Evolutionary conservation across 2,329 filamentous ascomycete genomes (phyloP).

Genomic region (Aspergillus ochraceoroseus): DNA sequence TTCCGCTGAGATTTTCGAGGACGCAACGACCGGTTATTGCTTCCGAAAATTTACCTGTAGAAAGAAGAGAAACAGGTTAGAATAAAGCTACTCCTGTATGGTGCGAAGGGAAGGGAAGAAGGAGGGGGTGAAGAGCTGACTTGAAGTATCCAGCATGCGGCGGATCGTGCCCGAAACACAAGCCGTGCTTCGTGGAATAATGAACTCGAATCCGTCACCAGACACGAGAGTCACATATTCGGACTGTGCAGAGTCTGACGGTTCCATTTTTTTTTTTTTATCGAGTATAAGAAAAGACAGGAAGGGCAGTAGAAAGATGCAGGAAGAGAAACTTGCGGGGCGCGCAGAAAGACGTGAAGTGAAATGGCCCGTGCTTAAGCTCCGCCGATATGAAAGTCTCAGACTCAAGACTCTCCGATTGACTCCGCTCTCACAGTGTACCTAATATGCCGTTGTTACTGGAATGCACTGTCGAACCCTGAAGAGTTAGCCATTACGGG

Average conservation of each 20-base stretch:
- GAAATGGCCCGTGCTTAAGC: conserved; percentile 31
- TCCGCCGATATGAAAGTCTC: conserved; percentile 12
- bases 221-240: conserved; percentile 62
- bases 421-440: no score
- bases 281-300: conserved; percentile 2
- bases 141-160: conserved; percentile 59
- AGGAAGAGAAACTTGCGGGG: not conserved
- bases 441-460: no score
- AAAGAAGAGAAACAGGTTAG: not conserved
- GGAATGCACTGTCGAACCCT: no score
- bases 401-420: not conserved
- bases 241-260: conserved; percentile 24
- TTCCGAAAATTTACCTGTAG: conserved; percentile 57
- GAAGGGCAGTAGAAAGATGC: not conserved
- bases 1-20: conserved; percentile 58
- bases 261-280: conserved; percentile 15
- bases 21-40: conserved; percentile 54
- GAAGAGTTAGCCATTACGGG: no score
- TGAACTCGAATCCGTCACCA: conserved; percentile 60
- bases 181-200: conserved; percentile 57
- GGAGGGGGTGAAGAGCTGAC: conserved; percentile 41
- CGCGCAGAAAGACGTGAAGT: not conserved
- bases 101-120: not conserved
- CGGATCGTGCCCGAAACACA: conserved; percentile 58
- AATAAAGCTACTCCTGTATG: not conserved